Evolutionary conservation across 805 yeast genomes (phyloP), one percentile per base, ranked within the genome.

Genomic region (Yamadazyma olivae): DNA sequence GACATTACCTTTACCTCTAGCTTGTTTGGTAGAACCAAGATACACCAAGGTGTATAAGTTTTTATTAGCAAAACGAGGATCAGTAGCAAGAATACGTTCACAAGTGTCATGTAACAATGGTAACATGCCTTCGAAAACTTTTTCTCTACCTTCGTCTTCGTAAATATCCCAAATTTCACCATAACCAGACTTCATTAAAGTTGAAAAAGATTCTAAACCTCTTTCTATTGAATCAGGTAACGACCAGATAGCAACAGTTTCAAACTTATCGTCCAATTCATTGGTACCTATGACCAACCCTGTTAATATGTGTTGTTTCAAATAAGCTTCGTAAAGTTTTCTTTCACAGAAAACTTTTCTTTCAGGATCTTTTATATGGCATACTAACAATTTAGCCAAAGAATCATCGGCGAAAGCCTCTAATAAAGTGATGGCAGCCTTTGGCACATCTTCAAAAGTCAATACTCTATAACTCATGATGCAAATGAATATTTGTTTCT

Each of bases 1-100:
- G 8, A 65, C 75, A 46, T 76, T 75, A 14, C 81, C 81, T 48
- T 75, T 75, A 23, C 81, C 81, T 44, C 79, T 61, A 5, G 80
- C 77, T 13, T 51, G 49, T 10, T 30, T 55, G 5, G 64, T 57
- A 5, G 73, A 64, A 5, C 75, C 76, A 37, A 71, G 54, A 46
- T 71, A 71, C 21, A 71, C 73, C 44, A 71, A 57, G n/a, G 73
- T 68, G 46, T 51, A 71, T 12, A 58, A 50, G 16, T 56, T 55
- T 36, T 61, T 64, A 27, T 60, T 63, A 10, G 44, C 50, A 39
- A 68, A 64, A 25, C 67, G 41, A 5, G 54, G 40, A 45, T 75
- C 79, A n/a, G 52, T 58, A 5, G 54, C 42, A 35, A 71, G 44
- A 14, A 74, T 71, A n/a, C 72, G 54, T 27, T 62, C 67, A 35